Evolutionary conservation across 2,329 filamentous ascomycete species (phyloP).

Genomic region (Cercospora zeae-maydis): DNA sequence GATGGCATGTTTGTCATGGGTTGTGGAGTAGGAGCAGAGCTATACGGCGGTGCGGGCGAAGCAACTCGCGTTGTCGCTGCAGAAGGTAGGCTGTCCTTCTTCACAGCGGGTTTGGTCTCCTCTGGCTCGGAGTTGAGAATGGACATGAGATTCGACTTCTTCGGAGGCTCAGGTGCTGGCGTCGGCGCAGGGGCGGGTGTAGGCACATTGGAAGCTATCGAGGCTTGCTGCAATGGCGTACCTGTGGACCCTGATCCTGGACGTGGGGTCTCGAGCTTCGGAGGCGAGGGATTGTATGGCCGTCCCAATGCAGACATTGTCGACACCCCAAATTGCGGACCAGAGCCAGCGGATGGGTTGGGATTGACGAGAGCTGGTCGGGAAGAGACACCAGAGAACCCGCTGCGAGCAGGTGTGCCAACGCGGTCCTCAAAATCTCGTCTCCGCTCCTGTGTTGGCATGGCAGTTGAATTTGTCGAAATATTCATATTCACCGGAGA

Average conservation of each 20-base stretch:
- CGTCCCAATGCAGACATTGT: slow-evolving; percentile 24
- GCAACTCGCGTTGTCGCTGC: slow-evolving; percentile 25
- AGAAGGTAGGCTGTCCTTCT: slow-evolving; percentile 32
- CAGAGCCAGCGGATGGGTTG: slow-evolving; percentile 13
- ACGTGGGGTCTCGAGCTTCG: slow-evolving; percentile 34
- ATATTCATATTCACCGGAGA: slow-evolving; percentile 30
- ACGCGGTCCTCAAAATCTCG: slow-evolving; percentile 32
- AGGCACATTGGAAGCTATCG: slow-evolving; percentile 3
- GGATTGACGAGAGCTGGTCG: slow-evolving; percentile 22
- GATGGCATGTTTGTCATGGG: slow-evolving; percentile 22
- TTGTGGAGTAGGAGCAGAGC: slow-evolving; percentile 17
- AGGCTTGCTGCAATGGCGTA: slow-evolving; percentile 16
- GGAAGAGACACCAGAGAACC: slow-evolving; percentile 19
- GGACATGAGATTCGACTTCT: slow-evolving; percentile 38
- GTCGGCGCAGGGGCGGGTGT: slow-evolving; percentile 24
- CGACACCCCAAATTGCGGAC: slow-evolving; percentile 17
- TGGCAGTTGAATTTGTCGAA: background rate
- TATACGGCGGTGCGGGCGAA: slow-evolving; percentile 26
- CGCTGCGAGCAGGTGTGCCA: slow-evolving; percentile 28
- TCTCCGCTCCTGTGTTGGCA: slow-evolving; percentile 28
- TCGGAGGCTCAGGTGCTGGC: slow-evolving; percentile 35
- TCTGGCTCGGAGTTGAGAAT: slow-evolving; percentile 37
- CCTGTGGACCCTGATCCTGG: slow-evolving; percentile 29
- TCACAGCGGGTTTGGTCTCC: slow-evolving; percentile 25
- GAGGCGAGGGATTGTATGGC: slow-evolving; percentile 31